phyloP scores from a whole-genome alignment of 2,329 filamentous ascomycete genomes.

The Colletotrichum cuscutae region DNA sequence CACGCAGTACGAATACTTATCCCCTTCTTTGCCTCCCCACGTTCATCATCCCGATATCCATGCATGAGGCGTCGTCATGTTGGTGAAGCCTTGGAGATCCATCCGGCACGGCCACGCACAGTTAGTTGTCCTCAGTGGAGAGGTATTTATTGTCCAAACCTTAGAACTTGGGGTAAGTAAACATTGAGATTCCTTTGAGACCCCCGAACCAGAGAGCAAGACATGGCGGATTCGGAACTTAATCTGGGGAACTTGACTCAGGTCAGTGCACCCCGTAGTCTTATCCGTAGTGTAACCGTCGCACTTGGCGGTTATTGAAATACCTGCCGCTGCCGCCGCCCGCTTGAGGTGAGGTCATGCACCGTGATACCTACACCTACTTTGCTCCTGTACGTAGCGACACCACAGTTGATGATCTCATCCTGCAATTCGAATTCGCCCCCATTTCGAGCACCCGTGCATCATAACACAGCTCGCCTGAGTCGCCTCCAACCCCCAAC shows the following conservation, averaged over 20 bases:
- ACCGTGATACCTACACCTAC: not conserved
- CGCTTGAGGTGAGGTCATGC: not conserved
- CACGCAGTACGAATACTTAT: not conserved
- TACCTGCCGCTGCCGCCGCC: not conserved
- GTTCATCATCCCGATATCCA: not conserved
- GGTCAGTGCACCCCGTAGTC: not conserved
- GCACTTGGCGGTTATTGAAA: not conserved
- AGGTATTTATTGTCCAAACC: too few species aligned
- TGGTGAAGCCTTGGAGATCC: not conserved
- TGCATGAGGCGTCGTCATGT: slow-evolving; percentile 4
- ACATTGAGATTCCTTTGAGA: not conserved
- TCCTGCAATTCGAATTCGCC: not conserved
- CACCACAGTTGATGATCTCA: not conserved
- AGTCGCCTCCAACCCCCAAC: too few species aligned
- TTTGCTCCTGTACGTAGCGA: too few species aligned
- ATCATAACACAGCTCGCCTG: too few species aligned
- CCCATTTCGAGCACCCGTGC: too few species aligned
- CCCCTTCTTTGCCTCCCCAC: not conserved
- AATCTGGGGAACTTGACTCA: not conserved
- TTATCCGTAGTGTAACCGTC: not conserved
- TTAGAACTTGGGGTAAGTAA: not conserved
- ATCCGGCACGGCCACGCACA: not conserved
- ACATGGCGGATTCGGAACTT: slow-evolving; percentile 4
- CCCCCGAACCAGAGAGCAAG: not conserved
- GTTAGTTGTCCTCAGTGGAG: too few species aligned